A percentile compares a stretch with the other conserved stretches of the same genome.
Evolutionary conservation across 306 rosid genomes (phyloP).

Genomic region (Inga leiocalycina): DNA sequence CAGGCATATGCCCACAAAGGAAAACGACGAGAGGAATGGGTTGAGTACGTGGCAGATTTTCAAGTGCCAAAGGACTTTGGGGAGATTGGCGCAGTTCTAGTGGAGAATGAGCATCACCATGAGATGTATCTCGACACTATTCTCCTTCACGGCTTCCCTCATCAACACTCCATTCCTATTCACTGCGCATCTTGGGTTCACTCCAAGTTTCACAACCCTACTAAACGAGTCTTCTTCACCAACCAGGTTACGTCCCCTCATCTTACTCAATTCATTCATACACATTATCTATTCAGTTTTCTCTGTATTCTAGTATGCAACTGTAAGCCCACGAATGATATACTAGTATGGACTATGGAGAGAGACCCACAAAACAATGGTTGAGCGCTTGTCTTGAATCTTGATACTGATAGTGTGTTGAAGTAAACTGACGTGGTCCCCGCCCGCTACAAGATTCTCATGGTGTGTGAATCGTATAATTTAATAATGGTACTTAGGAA

Average conservation of each 20-base stretch:
- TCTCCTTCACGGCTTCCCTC: conserved; percentile 41
- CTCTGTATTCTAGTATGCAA: too few species aligned
- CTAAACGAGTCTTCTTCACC: conserved; percentile 62
- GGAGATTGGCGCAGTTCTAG: conserved; percentile 59
- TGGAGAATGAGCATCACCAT: conserved; percentile 75
- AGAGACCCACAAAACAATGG: too few species aligned
- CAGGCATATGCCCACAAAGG: conserved; percentile 60
- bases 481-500: not conserved
- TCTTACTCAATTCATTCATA: not conserved
- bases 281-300: too few species aligned
- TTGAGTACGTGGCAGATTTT: conserved; percentile 55
- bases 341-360: too few species aligned
- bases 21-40: conserved; percentile 15
- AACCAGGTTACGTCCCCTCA: conserved; percentile 43
- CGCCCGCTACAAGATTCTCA: not conserved
- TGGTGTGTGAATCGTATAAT: not conserved
- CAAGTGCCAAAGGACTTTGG: conserved; percentile 62
- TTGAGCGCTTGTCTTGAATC: not conserved
- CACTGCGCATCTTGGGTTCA: conserved; percentile 68
- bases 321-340: too few species aligned
- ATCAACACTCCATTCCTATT: conserved; percentile 34
- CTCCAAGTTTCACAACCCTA: conserved; percentile 57
- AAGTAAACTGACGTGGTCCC: not conserved
- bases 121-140: conserved; percentile 67
- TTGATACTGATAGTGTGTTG: not conserved